Percentiles rank a stretch among this genome's conserved stretches.
phyloP scores from a whole-genome alignment of 1,139 yeast species.

The Lodderomyces beijingensis region DNA sequence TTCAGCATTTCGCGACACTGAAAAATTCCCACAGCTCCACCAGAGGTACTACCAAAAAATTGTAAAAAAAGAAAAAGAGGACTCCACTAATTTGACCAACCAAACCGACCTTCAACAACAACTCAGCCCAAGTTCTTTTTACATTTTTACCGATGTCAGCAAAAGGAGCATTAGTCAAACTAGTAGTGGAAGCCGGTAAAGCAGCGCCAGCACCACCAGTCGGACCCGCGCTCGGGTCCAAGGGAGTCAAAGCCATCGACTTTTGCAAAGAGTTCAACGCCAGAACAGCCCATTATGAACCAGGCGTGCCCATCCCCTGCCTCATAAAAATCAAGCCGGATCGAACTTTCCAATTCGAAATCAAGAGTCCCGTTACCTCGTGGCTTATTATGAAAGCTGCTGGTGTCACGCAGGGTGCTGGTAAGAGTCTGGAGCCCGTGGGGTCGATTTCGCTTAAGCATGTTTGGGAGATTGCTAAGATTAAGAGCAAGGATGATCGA shows the following conservation, averaged over 20 bases:
- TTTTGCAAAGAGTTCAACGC: conserved; percentile 98
- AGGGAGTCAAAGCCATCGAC: conserved; percentile 98
- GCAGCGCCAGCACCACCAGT: conserved; percentile 99
- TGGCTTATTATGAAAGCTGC: conserved; percentile 84
- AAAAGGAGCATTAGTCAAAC: conserved; percentile 66
- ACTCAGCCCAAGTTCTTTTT: conserved; percentile 4
- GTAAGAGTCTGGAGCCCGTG: conserved; percentile 44
- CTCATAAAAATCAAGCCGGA: conserved; percentile 86
- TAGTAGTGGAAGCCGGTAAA: conserved; percentile 96
- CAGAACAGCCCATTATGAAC: conserved; percentile 79
- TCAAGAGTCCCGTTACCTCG: conserved; percentile 90
- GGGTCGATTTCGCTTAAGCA: conserved; percentile 85
- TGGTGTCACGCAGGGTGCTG: conserved; percentile 77
- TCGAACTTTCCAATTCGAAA: conserved; percentile 78
- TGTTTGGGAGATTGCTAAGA: conserved; percentile 90
- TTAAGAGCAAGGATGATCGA: conserved; percentile 81
- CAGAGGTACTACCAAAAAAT: conserved; percentile 1
- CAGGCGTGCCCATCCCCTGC: conserved; percentile 88
- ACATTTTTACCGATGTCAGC: too few relatives aligned
- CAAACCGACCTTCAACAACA: conserved; percentile 2
- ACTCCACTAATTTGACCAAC: background rate
- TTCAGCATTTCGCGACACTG: too few relatives aligned
- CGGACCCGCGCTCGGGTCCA: conserved; percentile 98
- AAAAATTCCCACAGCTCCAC: too few relatives aligned
- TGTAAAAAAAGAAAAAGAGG: background rate